Conservation (phyloP, 192 early-diverging fungal genomes). For the Podila minutissima region DNA sequence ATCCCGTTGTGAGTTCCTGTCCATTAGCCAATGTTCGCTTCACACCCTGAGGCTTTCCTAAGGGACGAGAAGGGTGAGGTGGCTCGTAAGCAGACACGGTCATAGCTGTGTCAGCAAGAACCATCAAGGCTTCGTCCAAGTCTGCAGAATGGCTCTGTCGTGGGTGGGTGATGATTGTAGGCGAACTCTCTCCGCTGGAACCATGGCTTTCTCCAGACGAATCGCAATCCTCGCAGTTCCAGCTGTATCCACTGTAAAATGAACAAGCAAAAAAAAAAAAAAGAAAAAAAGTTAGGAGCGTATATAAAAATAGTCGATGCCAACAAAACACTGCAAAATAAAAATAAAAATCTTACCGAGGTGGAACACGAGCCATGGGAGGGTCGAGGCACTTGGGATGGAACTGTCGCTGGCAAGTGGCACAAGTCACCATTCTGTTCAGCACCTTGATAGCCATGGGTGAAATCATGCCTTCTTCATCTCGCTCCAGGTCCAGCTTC, state of each 20-base stretch:
- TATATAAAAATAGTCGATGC: no score
- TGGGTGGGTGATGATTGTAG: constrained; percentile 6
- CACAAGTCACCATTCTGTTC: constrained; percentile 44
- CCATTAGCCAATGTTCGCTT: constrained; percentile 4
- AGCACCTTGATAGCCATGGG: constrained; percentile 45
- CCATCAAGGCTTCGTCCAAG: constrained; percentile 45
- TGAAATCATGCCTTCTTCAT: constrained; percentile 19
- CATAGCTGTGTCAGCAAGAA: constrained; percentile 47
- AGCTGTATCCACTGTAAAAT: constrained; percentile 41
- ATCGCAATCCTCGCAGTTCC: constrained; percentile 52
- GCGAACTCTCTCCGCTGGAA: constrained; percentile 21
- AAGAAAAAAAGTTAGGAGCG: constrained; percentile 1
- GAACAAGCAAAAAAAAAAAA: background rate
- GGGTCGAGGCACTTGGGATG: constrained; percentile 49
- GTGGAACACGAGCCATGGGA: constrained; percentile 44
- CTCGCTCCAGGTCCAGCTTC: constrained; percentile 37
- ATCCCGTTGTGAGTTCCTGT: background rate
- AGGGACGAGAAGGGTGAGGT: background rate
- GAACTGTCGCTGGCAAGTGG: constrained; percentile 41
- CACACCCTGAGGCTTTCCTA: background rate
- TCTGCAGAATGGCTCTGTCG: constrained; percentile 37
- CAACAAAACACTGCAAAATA: background rate
- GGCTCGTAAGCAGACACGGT: constrained; percentile 15
- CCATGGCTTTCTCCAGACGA: constrained; percentile 38
- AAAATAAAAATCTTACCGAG: constrained; percentile 28